phyloP scores from a whole-genome alignment of 2,329 filamentous ascomycete species.

The Rhinocladiella mackenziei region DNA sequence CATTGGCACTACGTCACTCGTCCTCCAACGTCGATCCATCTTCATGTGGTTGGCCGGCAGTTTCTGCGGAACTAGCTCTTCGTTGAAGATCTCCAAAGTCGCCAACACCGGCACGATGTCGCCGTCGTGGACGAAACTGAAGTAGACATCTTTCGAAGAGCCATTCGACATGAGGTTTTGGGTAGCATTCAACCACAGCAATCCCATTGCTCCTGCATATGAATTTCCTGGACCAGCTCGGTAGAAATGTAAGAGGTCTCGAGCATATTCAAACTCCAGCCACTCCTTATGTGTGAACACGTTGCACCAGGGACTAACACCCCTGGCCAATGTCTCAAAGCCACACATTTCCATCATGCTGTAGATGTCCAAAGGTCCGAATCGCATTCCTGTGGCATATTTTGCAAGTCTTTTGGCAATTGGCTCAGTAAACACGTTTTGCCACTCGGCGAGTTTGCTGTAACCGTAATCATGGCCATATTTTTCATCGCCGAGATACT shows the following conservation, averaged over 20 bases:
- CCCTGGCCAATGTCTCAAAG: slow-evolving; percentile 54
- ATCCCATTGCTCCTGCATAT: slow-evolving; percentile 53
- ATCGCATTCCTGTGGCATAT: slow-evolving; percentile 42
- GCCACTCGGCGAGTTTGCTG: slow-evolving; percentile 46
- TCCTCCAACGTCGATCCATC: slow-evolving; percentile 49
- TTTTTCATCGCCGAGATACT: slow-evolving; percentile 37
- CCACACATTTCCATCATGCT: slow-evolving; percentile 61
- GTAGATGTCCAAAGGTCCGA: slow-evolving; percentile 50
- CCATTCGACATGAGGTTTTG: slow-evolving; percentile 47
- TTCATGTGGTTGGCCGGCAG: slow-evolving; percentile 48
- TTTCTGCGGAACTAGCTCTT: slow-evolving; percentile 42
- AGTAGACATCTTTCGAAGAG: slow-evolving; percentile 43
- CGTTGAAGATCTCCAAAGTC: slow-evolving; percentile 41
- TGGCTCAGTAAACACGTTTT: slow-evolving; percentile 45
- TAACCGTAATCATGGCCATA: slow-evolving; percentile 51
- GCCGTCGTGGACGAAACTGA: slow-evolving; percentile 59
- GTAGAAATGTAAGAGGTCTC: slow-evolving; percentile 57
- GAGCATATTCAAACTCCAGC: slow-evolving; percentile 55
- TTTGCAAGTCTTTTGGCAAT: slow-evolving; percentile 45
- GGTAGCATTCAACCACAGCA: slow-evolving; percentile 57
- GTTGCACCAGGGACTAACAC: slow-evolving; percentile 54
- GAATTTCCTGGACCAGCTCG: slow-evolving; percentile 55
- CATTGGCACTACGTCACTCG: slow-evolving; percentile 56
- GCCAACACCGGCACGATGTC: slow-evolving; percentile 55
- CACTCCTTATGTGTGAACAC: slow-evolving; percentile 54